A percentile compares a stretch with the other conserved stretches of the same genome.
Conservation (phyloP, 257 asterid genomes). For the Petrea volubilis region DNA sequence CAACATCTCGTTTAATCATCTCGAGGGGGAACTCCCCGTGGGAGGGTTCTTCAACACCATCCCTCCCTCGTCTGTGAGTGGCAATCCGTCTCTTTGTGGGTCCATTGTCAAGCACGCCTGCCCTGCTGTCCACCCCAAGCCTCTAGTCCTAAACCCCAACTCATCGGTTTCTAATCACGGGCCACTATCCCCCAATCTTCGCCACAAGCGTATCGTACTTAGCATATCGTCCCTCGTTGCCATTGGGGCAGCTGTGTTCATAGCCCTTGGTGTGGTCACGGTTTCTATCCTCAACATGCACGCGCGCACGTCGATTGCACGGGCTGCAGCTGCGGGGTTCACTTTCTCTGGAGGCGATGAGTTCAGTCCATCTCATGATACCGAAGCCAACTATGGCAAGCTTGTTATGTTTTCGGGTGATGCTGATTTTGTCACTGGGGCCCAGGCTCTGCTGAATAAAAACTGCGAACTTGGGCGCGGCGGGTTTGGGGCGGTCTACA, state of each 20-base stretch:
- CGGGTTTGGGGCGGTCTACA: constrained; percentile 80
- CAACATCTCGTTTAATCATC: constrained; percentile 70
- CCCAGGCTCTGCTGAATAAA: constrained; percentile 74
- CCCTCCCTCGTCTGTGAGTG: constrained; percentile 60
- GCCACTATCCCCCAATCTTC: constrained; percentile 43
- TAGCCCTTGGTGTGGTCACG: constrained; percentile 77
- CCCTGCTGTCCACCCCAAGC: constrained; percentile 84
- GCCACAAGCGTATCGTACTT: constrained; percentile 60
- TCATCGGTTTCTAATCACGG: constrained; percentile 55
- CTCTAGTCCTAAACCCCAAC: constrained; percentile 84
- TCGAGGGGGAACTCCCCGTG: constrained; percentile 76
- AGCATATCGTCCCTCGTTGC: constrained; percentile 84
- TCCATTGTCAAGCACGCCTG: constrained; percentile 73
- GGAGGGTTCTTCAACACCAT: constrained; percentile 84
- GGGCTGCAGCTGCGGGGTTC: constrained; percentile 50
- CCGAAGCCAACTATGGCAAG: constrained; percentile 78
- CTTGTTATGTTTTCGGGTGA: constrained; percentile 88
- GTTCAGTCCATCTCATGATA: constrained; percentile 62
- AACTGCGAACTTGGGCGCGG: constrained; percentile 83
- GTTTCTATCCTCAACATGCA: constrained; percentile 73
- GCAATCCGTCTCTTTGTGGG: constrained; percentile 83
- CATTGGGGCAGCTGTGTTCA: constrained; percentile 82
- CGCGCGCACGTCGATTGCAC: constrained; percentile 51
- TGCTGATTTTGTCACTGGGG: constrained; percentile 64
- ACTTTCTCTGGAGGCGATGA: constrained; percentile 66